Percentiles rank a stretch among this genome's conserved stretches.
Evolutionary conservation across 768 basidiomycete genomes (phyloP).

Genomic region (Lactarius hengduanensis): DNA sequence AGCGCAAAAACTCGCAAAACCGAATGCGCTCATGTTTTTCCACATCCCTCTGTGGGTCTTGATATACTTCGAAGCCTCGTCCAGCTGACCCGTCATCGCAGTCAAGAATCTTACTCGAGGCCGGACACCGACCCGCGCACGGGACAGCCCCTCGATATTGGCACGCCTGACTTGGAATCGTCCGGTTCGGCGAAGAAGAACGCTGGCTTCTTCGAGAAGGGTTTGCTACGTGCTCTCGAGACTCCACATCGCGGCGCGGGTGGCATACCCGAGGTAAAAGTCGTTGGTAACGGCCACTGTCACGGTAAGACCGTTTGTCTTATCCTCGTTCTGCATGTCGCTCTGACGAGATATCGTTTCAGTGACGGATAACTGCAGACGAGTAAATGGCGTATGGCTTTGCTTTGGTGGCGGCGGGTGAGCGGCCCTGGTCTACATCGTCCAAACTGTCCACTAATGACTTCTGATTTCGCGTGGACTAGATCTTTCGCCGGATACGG

Average conservation of each 20-base stretch:
- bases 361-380: constrained; percentile 89
- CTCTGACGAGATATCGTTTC: constrained; percentile 25
- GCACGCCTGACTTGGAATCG: constrained; percentile 56
- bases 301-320: constrained; percentile 53
- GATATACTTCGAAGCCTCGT: neutral
- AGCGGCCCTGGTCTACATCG: constrained; percentile 32
- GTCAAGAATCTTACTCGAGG: constrained; percentile 71
- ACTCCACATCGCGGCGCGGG: constrained; percentile 56
- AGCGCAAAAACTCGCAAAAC: constrained; percentile 69
- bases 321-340: constrained; percentile 7
- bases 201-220: constrained; percentile 84
- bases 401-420: constrained; percentile 89
- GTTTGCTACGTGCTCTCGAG: constrained; percentile 68
- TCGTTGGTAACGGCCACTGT: constrained; percentile 86
- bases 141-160: constrained; percentile 66
- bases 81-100: constrained; percentile 33
- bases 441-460: constrained; percentile 13
- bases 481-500: constrained; percentile 85
- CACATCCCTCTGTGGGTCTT: constrained; percentile 84
- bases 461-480: neutral
- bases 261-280: constrained; percentile 71
- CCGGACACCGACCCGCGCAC: constrained; percentile 64
- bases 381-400: constrained; percentile 84
- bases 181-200: constrained; percentile 65
- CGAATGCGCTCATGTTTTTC: constrained; percentile 97